These are phyloP conservation scores for Inga laurina DNA, from an alignment of 306 rosid genomes.

Conservation along the genomic window DNA sequence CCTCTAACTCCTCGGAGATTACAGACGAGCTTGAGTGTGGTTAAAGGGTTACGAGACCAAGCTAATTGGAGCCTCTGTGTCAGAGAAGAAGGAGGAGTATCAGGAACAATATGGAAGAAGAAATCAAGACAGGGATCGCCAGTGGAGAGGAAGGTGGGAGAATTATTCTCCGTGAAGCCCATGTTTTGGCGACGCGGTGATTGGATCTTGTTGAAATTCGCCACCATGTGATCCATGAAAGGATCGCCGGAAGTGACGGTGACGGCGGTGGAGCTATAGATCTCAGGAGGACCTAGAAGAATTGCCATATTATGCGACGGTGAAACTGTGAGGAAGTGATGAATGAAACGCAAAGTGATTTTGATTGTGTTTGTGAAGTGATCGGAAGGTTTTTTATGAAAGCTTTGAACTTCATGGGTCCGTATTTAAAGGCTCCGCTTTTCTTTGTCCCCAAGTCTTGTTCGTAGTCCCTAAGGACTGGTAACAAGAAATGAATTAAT, in stretches of 20 bases:
- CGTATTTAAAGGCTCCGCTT: too few species aligned
- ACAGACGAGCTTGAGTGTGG: slow-evolving; percentile 65
- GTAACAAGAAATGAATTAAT: neutral
- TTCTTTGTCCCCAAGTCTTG: neutral
- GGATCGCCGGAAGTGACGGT: slow-evolving; percentile 9
- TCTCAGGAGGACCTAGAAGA: slow-evolving; percentile 68
- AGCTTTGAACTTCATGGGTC: neutral
- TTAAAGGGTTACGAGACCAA: slow-evolving; percentile 51
- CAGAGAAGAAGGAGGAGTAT: slow-evolving; percentile 31
- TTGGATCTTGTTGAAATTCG: slow-evolving; percentile 39
- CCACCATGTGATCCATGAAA: slow-evolving; percentile 13
- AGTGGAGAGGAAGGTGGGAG: slow-evolving; percentile 27
- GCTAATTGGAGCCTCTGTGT: slow-evolving; percentile 36
- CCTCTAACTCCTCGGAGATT: slow-evolving; percentile 72
- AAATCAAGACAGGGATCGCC: slow-evolving; percentile 26
- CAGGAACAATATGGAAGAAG: slow-evolving; percentile 34
- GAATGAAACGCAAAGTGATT: neutral
- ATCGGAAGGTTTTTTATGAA: neutral
- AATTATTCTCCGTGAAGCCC: slow-evolving; percentile 30
- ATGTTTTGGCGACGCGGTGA: neutral
- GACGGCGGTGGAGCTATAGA: slow-evolving; percentile 10
- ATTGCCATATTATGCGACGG: slow-evolving; percentile 40
- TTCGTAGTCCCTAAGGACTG: neutral
- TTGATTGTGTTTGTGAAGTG: too few species aligned
- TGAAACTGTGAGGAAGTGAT: neutral